Evolutionary conservation across 306 rosid species (phyloP), one percentile per base, ranked within the genome.

Genomic region (Heteromeles arbutifolia): DNA sequence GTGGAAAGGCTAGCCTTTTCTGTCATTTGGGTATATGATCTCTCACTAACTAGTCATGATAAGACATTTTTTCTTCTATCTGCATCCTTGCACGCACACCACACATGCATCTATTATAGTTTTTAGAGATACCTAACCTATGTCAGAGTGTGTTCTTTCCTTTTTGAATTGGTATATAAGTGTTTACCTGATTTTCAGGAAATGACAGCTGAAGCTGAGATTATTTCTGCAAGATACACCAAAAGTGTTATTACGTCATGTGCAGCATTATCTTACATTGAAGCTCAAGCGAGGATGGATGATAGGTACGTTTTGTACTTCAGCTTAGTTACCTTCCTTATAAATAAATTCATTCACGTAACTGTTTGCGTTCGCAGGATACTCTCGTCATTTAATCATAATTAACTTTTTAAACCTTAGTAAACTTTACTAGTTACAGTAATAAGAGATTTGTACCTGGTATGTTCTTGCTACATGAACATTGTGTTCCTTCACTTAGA

Each of bases 201-300:
- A 87, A 87, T 95, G 97, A 95, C 97, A 73, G 86, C 97, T 80
- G 95, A 90, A 80, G 99, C 97, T 7, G 97, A 95, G 79, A 86
- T 95, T 78, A 83, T 90, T 70, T 87, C 93, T 75, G 90, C 89
- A 32, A 86, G 83, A 85, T 90, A 56, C 86, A 90, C 97, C 70
- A 95, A 90, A 86, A 95, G 97, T 90, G 79, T 95, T 71, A 92
- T 95, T 63, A 92, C 87, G 80, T 95, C 99, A 17, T 77, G 85
- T 70, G 99, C 99, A 41, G 96, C 99, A 58, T 76, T 95, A 82
- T 95, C 99, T 52, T 95, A 95, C 69, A 81, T 95, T 80, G 99
- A 95, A 86, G 99, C 97, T 82, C 99, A 95, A 74, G 97, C 99
- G 0, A 95, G 97, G 88, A 95, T 95, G 97, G 99, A 95, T 81